These are phyloP conservation scores for Sonneratia caseolaris DNA, from an alignment of 345 rosid genomes.

Conservation along the genomic window DNA sequence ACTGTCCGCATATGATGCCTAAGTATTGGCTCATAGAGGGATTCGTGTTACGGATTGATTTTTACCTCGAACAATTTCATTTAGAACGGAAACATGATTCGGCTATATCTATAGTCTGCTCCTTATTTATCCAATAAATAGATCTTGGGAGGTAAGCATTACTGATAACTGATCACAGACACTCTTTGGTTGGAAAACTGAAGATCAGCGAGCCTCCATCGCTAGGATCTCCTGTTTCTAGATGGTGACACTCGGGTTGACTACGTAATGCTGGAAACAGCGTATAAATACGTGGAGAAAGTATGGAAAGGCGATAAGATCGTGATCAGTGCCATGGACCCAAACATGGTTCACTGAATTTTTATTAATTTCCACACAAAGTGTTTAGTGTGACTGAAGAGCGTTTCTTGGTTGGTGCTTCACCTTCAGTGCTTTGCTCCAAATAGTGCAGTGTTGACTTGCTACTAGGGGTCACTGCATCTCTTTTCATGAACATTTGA, in stretches of 20 bases:
- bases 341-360: neutral
- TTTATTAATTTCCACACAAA: neutral
- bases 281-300: neutral
- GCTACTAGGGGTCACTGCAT: neutral
- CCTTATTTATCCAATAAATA: no score
- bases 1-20: neutral
- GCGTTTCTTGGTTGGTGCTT: neutral
- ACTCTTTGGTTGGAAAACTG: neutral
- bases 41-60: neutral
- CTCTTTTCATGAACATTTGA: neutral
- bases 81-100: no score
- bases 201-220: neutral
- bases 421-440: neutral
- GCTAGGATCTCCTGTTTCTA: neutral
- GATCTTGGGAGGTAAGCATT: no score
- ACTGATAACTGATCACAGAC: no score
- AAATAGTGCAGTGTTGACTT: slow-evolving; percentile 1
- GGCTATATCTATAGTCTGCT: no score
- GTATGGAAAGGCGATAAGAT: neutral
- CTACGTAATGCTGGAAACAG: neutral
- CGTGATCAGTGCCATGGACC: neutral
- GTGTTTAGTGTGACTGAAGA: neutral
- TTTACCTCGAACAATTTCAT: no score
- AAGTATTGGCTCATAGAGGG: neutral
- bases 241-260: neutral